Conservation (phyloP, 176 grass and related monocot species). For the Hordeum vulgare region MorexV3_pseudomolecules_assembly NC_058524.1:627448864-627449363, state of each 20-base stretch:
- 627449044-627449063: slow-evolving; percentile 60
- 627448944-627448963: slow-evolving; percentile 1
- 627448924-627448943: slow-evolving; percentile 78
- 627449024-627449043: no score
- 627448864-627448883: slow-evolving; percentile 95
- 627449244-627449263: slow-evolving; percentile 27
- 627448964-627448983: no score
- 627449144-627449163: slow-evolving; percentile 70
- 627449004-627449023: no score
- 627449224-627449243: slow-evolving; percentile 30
- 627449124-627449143: slow-evolving; percentile 32
- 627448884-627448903: slow-evolving; percentile 80
- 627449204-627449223: slow-evolving; percentile 51
- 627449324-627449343: slow-evolving; percentile 72
- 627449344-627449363: slow-evolving; percentile 36
- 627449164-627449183: slow-evolving; percentile 73
- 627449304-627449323: slow-evolving; percentile 64
- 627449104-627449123: slow-evolving; percentile 22
- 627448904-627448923: slow-evolving; percentile 68
- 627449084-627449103: slow-evolving; percentile 83
- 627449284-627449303: slow-evolving; percentile 57
- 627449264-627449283: slow-evolving; percentile 25
- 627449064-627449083: slow-evolving; percentile 73
- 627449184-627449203: slow-evolving; percentile 67
- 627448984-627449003: no score